Conservation (phyloP, 768 basidiomycete genomes). For the Pleurotus pulmonarius region DNA sequence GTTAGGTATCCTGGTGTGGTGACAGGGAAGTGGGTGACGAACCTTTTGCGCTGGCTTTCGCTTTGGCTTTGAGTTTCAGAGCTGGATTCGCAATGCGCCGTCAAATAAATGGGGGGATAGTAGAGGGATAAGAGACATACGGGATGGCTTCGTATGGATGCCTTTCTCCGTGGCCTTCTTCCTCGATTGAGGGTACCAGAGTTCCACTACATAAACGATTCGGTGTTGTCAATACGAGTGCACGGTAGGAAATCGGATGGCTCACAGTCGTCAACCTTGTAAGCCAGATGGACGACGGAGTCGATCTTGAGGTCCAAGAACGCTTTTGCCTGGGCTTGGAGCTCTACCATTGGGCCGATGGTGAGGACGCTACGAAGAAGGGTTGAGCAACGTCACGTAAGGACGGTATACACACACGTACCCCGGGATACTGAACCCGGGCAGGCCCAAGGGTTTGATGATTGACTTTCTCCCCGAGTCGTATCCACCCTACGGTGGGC, state of each 20-base stretch:
- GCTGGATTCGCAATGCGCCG: background rate
- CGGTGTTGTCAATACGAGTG: background rate
- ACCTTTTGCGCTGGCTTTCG: background rate
- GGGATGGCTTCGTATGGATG: background rate
- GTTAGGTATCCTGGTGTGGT: background rate
- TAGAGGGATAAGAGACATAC: background rate
- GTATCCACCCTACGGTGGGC: conserved; percentile 23
- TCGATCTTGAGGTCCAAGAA: conserved; percentile 29
- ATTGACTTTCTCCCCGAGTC: conserved; percentile 24
- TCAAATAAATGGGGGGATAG: background rate
- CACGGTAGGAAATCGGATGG: background rate
- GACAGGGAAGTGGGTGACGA: background rate
- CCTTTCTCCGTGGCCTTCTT: background rate
- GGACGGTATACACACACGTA: conserved; percentile 10
- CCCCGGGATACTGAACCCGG: conserved; percentile 27
- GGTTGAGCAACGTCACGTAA: background rate
- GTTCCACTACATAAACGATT: background rate
- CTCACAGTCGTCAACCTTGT: conserved; percentile 12
- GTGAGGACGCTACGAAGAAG: conserved; percentile 25
- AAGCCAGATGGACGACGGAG: conserved; percentile 25
- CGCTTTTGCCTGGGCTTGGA: conserved; percentile 23
- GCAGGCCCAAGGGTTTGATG: conserved; percentile 25
- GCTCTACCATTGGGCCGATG: conserved; percentile 34
- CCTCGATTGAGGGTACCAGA: background rate
- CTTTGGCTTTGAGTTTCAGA: background rate